Base-by-base conservation (phyloP, 2,329 filamentous ascomycete species). In the Aspergillus puulaauensis region DNA sequence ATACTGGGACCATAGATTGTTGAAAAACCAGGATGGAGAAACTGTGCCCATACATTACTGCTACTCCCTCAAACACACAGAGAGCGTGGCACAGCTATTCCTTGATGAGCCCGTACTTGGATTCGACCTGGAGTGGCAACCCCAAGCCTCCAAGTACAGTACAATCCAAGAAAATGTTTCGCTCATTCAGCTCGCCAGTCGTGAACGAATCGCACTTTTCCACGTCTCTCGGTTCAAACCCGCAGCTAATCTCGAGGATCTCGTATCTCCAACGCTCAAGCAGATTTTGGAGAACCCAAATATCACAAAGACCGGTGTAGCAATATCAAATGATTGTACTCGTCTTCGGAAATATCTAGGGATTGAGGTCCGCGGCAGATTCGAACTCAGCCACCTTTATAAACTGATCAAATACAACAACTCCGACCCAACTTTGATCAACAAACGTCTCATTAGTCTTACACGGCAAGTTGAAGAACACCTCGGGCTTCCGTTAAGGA, bases 91-190 rank as follows among this genome's bases (percentile, higher is more conserved):
- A 17, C 73, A 83, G 57, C 81, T 88, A 57, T 96, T 97, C 64
- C 69, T 86, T 40, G 64, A 82, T 24, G 86, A 95, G 67, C 79
- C 84, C 40, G 75, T 96, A 2, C 71, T 97, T n/a, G 93, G 93
- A 0, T 91, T 97, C 60, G 93, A 97, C 68, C 82, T 97, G 61
- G 93, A 97, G 76, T 97, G 93, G 93, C 81, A 85, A 52, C 63
- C 79, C 1, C 77, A 82, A 6, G 80, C 85, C 0, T 76, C 69
- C 6, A 79, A 71, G 19, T 66, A 62, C 7, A 71, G 80, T 2
- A 79, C 80, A 3, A 75, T 86, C 4, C 88, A 89, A 62, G 79
- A 82, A 52, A 91, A 92, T 60, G 84, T 96, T 6, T 93, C 90
- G 0, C 75, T 97, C 39, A 88, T 97, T 44, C 93, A 97, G 73